Evolutionary conservation across 1,139 yeast species (phyloP).

Genomic region (Pichia sp.): DNA sequence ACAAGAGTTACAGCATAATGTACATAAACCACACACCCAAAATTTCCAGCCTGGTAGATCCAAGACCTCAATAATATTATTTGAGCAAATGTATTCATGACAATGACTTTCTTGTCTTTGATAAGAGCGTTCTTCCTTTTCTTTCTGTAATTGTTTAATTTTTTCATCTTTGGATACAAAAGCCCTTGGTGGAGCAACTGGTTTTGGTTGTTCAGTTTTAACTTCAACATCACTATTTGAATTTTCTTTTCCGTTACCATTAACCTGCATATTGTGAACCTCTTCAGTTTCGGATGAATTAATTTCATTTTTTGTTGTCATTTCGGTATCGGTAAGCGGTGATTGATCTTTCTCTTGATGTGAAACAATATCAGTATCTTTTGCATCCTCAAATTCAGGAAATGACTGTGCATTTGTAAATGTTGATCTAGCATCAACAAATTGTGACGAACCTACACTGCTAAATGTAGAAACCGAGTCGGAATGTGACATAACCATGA

Average conservation of each 20-base stretch:
- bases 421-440: conserved; percentile 15
- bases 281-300: not conserved
- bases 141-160: conserved; percentile 5
- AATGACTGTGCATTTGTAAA: conserved; percentile 8
- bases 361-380: not conserved
- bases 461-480: conserved; percentile 12
- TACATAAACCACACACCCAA: conserved; percentile 4
- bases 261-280: not conserved
- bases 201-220: conserved; percentile 12
- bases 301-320: not conserved
- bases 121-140: not conserved
- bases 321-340: not conserved
- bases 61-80: conserved; percentile 13
- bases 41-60: conserved; percentile 12
- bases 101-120: conserved; percentile 26
- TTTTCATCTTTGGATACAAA: conserved; percentile 12
- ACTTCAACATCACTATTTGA: conserved; percentile 5
- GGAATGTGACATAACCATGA: conserved; percentile 6
- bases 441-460: conserved; percentile 16
- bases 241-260: not conserved
- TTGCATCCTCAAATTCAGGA: not conserved
- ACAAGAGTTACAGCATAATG: conserved; percentile 10
- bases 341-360: no score
- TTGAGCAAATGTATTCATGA: conserved; percentile 23
- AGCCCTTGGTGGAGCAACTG: conserved; percentile 8